These are phyloP conservation scores for Trypanosoma mega DNA, from an alignment of 208 protist species.

Conservation along the genomic window DNA sequence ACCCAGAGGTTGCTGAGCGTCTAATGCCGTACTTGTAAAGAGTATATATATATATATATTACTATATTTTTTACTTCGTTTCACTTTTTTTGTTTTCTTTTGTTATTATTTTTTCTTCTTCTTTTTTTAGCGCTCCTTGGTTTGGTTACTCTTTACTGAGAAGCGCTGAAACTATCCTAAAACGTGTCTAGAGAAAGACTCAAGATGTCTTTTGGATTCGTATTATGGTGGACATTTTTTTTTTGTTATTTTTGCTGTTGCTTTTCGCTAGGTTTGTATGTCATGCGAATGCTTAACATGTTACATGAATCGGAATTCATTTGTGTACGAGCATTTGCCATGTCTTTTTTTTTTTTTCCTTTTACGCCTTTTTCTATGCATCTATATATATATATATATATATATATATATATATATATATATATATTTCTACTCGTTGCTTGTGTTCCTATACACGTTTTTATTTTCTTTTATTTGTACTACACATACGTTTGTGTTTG, in stretches of 20 bases:
- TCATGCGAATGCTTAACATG: neutral
- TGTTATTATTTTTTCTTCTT: neutral
- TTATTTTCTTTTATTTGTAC: too few species aligned
- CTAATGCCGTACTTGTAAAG: slow-evolving; percentile 5
- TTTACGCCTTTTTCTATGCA: neutral
- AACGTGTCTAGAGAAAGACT: too few species aligned
- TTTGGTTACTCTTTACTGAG: too few species aligned
- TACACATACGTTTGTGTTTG: too few species aligned
- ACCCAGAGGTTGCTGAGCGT: slow-evolving; percentile 9
- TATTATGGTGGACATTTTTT: too few species aligned
- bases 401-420: neutral
- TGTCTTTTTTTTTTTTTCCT: slow-evolving; percentile 2
- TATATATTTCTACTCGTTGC: neutral
- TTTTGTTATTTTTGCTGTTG: too few species aligned
- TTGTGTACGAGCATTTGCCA: neutral
- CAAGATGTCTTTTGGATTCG: too few species aligned
- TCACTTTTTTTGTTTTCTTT: neutral
- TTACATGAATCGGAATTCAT: neutral
- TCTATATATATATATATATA: neutral
- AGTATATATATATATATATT: too few species aligned
- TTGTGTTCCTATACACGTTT: too few species aligned
- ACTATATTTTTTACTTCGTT: slow-evolving; percentile 21
- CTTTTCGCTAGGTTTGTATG: too few species aligned
- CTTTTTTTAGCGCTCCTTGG: neutral
- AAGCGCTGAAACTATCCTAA: too few species aligned